These are phyloP conservation scores for Eucalyptus rudis DNA, from an alignment of 345 rosid species.

Conservation along the genomic window DNA sequence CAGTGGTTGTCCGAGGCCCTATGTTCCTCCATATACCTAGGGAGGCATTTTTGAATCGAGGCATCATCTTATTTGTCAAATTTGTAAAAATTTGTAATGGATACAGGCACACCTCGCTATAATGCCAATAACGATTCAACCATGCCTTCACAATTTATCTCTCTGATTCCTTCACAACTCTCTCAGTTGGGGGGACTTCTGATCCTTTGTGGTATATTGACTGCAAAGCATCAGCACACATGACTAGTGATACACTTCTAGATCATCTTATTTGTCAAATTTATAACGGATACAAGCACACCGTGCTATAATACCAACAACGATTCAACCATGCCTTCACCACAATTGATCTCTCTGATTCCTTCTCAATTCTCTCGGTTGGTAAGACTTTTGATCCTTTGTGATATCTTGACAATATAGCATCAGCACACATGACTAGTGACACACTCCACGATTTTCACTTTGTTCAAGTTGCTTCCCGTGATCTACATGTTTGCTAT, in stretches of 20 bases:
- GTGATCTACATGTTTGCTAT: background rate
- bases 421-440: background rate
- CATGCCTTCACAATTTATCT: background rate
- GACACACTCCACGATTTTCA: background rate
- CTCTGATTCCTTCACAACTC: background rate
- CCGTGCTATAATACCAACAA: background rate
- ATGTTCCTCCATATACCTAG: background rate
- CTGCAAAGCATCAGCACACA: background rate
- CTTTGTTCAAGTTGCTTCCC: background rate
- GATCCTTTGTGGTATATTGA: background rate
- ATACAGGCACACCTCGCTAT: fast-evolving
- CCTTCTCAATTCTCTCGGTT: background rate
- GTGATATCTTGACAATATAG: background rate
- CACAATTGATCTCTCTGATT: background rate
- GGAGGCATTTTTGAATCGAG: background rate
- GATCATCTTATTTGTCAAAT: background rate
- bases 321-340: background rate
- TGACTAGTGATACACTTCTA: background rate
- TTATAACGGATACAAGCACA: background rate
- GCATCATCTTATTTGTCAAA: background rate
- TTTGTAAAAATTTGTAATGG: background rate
- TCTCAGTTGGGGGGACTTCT: background rate
- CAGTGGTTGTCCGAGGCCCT: background rate
- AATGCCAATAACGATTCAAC: background rate
- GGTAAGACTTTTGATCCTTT: background rate